Percentiles rank a stretch among this genome's conserved stretches.
Evolutionary conservation across 768 basidiomycete genomes (phyloP).

Genomic region (Lactarius trivialis): DNA sequence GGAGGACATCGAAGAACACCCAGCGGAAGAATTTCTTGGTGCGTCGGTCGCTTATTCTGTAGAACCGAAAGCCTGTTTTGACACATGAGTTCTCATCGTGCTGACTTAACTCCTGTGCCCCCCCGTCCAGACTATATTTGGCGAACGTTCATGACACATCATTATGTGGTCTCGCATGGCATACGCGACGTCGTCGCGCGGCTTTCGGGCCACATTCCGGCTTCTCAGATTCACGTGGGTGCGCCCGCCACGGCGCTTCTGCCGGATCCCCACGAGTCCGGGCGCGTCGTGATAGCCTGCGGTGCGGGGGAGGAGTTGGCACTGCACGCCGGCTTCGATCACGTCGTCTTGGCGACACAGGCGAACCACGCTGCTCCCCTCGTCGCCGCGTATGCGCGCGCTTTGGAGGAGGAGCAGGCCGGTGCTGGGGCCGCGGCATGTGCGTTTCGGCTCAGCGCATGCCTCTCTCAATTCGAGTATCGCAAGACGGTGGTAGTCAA

Average conservation of each 20-base stretch:
- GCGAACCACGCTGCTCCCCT: slow-evolving; percentile 56
- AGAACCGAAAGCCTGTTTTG: not conserved
- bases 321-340: slow-evolving; percentile 47
- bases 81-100: not conserved
- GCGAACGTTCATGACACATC: slow-evolving; percentile 57
- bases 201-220: slow-evolving; percentile 38
- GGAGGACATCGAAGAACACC: slow-evolving; percentile 49
- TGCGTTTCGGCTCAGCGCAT: slow-evolving; percentile 38
- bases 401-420: slow-evolving; percentile 29
- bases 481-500: slow-evolving; percentile 56
- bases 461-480: slow-evolving; percentile 51
- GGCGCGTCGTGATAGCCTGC: slow-evolving; percentile 36
- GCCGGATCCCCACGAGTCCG: slow-evolving; percentile 32
- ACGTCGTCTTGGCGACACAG: slow-evolving; percentile 69
- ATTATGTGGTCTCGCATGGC: slow-evolving; percentile 58
- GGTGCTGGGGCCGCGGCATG: slow-evolving; percentile 18
- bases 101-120: no score
- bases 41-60: slow-evolving; percentile 22
- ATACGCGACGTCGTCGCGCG: slow-evolving; percentile 50
- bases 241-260: slow-evolving; percentile 43
- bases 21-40: slow-evolving; percentile 62
- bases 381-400: slow-evolving; percentile 40
- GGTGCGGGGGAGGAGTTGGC: slow-evolving; percentile 24
- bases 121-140: slow-evolving; percentile 54
- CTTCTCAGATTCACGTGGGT: slow-evolving; percentile 47